A percentile compares a stretch with the other conserved stretches of the same genome.
Evolutionary conservation across 352 stramenopile genomes (phyloP).

Genomic region (Phytophthora cactorum): DNA sequence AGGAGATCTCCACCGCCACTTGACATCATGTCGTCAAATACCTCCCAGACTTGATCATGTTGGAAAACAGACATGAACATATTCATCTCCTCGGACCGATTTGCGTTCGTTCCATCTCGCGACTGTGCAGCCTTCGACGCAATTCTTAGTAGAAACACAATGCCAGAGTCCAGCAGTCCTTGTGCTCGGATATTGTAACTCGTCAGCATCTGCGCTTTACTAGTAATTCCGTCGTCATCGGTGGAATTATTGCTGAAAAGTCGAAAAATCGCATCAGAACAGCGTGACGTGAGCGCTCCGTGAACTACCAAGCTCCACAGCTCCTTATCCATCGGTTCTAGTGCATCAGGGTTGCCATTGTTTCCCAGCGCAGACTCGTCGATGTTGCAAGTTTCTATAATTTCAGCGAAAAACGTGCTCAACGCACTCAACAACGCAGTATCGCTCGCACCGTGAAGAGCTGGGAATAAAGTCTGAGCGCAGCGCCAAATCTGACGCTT

Average conservation of each 20-base stretch:
- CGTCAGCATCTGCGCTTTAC: constrained; percentile 58
- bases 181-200: constrained; percentile 77
- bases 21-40: constrained; percentile 52
- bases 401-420: constrained; percentile 70
- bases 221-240: constrained; percentile 7
- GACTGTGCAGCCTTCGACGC: constrained; percentile 57
- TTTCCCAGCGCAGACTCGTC: constrained; percentile 39
- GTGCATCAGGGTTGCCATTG: constrained; percentile 8
- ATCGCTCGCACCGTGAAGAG: constrained; percentile 46
- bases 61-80: constrained; percentile 57
- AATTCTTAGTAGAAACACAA: constrained; percentile 71
- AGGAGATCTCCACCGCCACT: constrained; percentile 65
- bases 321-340: constrained; percentile 37
- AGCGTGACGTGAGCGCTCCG: constrained; percentile 44
- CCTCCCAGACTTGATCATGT: constrained; percentile 53
- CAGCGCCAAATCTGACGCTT: constrained; percentile 63
- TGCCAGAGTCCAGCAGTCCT: constrained; percentile 62
- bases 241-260: constrained; percentile 51
- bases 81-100: constrained; percentile 33
- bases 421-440: constrained; percentile 55
- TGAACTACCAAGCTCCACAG: constrained; percentile 60
- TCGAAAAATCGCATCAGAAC: constrained; percentile 47
- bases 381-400: constrained; percentile 62
- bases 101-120: constrained; percentile 3
- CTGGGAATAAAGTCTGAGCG: constrained; percentile 48